Evolutionary conservation across 1,284 basidiomycete species (phyloP), one percentile per base, ranked within the genome.

Genomic region (Ustilago bromivora): DNA sequence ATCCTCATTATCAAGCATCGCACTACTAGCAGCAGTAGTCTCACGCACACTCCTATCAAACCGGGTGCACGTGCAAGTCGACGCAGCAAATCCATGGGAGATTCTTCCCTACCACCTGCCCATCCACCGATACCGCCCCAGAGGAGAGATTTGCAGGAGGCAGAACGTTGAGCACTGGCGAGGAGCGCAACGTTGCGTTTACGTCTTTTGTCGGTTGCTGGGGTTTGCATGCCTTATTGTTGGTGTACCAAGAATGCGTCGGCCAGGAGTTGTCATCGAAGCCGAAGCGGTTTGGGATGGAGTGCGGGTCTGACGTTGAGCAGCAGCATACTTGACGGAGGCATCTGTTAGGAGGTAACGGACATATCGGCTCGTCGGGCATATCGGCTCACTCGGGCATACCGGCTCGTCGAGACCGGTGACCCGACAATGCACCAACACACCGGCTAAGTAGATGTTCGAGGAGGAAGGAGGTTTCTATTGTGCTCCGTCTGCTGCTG

Each of bases 111-210:
- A 36, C 74, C 74, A 36, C 74, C 74, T 3, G 68, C 78, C 78
- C 78, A 79, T 19, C 74, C 74, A 31, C 70, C 74, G 15, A 79
- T 51, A 10, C 76, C 76, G 13, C 69, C 74, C 76, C 76, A 78
- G 23, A 68, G 65, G 23, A 73, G 34, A 34, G 71, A 75, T 41
- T 75, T 73, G 47, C 72, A 58, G 6, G 70, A 59, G 1, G 70
- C 56, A 13, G 54, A 46, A 8, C 66, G 61, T 35, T 78, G 76
- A 4, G 76, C 72, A 46, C 62, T 66, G 4, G 76, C 71, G 5
- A 78, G 38, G 9, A 78, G 62, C 13, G 69, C 66, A 51, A 71
- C 72, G 54, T 78, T 71, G 65, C 72, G 71, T 47, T 71, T 78
- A 34, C 69, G 73, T 32, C 72, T 61, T 52, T 69, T 78, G 34